Evolutionary conservation across 192 early-diverging fungal species (phyloP), one percentile per base, ranked within the genome.

Genomic region (Rhizophagus clarus): DNA sequence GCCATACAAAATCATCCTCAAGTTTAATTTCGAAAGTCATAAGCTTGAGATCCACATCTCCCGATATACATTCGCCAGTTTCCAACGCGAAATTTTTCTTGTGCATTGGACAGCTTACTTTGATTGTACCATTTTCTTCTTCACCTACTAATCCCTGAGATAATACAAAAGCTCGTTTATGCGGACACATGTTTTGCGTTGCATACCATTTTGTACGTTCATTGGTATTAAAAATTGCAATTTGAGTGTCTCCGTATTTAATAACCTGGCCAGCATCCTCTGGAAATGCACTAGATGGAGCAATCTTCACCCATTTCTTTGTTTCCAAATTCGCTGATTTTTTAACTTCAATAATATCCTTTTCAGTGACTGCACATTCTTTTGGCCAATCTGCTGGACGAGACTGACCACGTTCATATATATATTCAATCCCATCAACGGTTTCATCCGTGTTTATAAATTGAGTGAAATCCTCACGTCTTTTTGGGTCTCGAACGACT

Each of bases 161-260:
- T 45, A 94, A 84, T 51, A 94, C 91, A 51, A 94, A 83, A 24
- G 92, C 90, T 63, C 91, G 88, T 74, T 93, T 93, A 79, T 94
- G 91, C 34, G 92, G 92, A 68, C 92, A 93, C 91, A 93, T 93
- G 81, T 92, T 92, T 80, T 92, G 91, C 14, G 91, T 92, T 20
- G 92, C 91, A 76, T 91, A 93, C 89, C 89, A 93, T 22, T 66
- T 26, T 34, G 88, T 87, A 28, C 79, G 82, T 11, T 81, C 69
- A 45, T 81, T 32, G 72, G 83, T 80, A 73, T 77, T 82, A 82
- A 90, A 94, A 2, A 93, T 83, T 1, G 92, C 92, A 12, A 93
- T 83, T 80, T 94, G 92, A 15, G 85, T 85, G 56, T 93, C 87
- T 32, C 92, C 92, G 72, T 84, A 80, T 47, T 88, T 89, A 61